Conservation (phyloP, 495 filamentous ascomycete species). For the Neurospora tetraspora region DNA sequence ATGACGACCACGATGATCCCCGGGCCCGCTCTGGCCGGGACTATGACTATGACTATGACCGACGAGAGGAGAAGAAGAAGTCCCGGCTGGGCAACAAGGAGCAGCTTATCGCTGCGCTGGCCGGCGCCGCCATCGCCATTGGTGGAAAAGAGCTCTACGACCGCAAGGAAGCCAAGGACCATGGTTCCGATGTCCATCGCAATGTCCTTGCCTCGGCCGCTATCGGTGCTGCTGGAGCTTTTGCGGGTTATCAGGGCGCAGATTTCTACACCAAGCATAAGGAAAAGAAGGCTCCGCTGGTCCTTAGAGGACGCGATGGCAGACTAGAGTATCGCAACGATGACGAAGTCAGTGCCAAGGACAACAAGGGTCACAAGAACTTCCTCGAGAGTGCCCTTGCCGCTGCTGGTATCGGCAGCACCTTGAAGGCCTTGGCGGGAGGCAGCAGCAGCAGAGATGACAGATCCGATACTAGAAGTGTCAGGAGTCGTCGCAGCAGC, state of each 20-base stretch:
- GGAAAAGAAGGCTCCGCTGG: conserved; percentile 28
- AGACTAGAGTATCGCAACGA: conserved; percentile 41
- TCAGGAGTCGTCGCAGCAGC: conserved; percentile 41
- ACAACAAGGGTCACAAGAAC: conserved; percentile 53
- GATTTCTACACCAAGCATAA: conserved; percentile 45
- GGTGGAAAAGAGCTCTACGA: conserved; percentile 48
- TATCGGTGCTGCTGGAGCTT: conserved; percentile 43
- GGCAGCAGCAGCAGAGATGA: conserved; percentile 36
- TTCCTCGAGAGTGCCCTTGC: conserved; percentile 61
- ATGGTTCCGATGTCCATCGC: conserved; percentile 34
- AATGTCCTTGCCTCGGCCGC: conserved; percentile 43
- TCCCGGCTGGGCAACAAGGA: conserved; percentile 45
- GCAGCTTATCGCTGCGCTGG: conserved; percentile 47
- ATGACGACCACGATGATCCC: conserved; percentile 35
- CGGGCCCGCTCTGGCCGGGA: conserved; percentile 29
- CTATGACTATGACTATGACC: conserved; percentile 37
- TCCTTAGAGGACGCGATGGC: conserved; percentile 34
- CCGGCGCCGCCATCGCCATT: conserved; percentile 41
- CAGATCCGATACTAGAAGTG: conserved; percentile 39
- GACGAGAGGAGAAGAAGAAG: conserved; percentile 38
- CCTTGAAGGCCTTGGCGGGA: conserved; percentile 42
- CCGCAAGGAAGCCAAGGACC: conserved; percentile 39
- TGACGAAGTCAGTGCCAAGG: conserved; percentile 40
- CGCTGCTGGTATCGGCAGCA: conserved; percentile 56
- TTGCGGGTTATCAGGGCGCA: conserved; percentile 44